phyloP scores from a whole-genome alignment of 2,329 filamentous ascomycete species.

The Aspergillus caelatus region DNA sequence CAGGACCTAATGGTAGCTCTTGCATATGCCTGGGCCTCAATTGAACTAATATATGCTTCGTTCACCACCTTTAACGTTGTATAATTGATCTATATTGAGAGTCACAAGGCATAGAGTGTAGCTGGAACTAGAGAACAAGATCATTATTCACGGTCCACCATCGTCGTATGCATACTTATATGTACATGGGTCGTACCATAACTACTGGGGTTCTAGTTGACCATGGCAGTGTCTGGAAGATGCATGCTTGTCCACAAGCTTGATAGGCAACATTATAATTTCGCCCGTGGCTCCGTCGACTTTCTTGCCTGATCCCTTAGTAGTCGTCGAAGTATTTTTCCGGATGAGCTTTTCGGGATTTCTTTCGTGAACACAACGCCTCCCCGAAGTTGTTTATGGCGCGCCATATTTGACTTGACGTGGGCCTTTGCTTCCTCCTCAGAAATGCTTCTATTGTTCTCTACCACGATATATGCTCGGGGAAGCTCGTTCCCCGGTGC shows the following conservation, averaged over 20 bases:
- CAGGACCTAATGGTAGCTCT: not conserved
- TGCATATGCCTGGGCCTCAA: not conserved
- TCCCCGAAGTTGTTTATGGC: conserved; percentile 19
- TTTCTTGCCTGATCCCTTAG: conserved; percentile 15
- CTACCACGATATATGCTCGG: conserved; percentile 17
- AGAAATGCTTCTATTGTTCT: conserved; percentile 8
- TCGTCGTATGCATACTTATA: too few species aligned
- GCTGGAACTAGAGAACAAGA: too few species aligned
- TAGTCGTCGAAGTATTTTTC: conserved; percentile 19
- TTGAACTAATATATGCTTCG: too few species aligned
- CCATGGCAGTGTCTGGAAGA: not conserved
- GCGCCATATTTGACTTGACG: conserved; percentile 16
- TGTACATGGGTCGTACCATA: not conserved
- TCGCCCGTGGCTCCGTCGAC: not conserved
- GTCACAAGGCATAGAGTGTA: too few species aligned
- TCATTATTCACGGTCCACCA: too few species aligned
- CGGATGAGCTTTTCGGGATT: conserved; percentile 19
- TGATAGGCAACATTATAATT: conserved; percentile 10
- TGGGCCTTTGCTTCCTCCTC: conserved; percentile 14
- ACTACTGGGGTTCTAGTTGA: not conserved
- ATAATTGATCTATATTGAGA: too few species aligned
- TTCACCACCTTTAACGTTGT: too few species aligned
- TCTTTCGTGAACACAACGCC: conserved; percentile 17
- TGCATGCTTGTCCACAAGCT: not conserved
- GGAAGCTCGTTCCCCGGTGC: conserved; percentile 21